Evolutionary conservation across 2,329 filamentous ascomycete genomes (phyloP).

Genomic region (Aureobasidium lini): DNA sequence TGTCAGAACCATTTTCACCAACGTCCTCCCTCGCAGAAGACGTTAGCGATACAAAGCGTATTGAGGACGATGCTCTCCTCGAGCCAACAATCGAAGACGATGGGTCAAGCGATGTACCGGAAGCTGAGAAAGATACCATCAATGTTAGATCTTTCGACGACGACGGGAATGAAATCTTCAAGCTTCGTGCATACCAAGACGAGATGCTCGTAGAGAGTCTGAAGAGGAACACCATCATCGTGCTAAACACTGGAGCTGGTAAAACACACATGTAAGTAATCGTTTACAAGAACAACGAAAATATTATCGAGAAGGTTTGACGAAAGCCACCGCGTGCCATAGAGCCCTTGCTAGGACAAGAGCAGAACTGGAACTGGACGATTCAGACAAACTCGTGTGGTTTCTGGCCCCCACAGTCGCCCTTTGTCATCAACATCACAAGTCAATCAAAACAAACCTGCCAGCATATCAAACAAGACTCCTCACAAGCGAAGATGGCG

Average conservation of each 20-base stretch:
- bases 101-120: neutral
- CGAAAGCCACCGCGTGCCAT: neutral
- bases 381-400: constrained; percentile 36
- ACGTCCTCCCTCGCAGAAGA: neutral
- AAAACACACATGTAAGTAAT: constrained; percentile 36
- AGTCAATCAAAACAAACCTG: constrained; percentile 28
- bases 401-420: constrained; percentile 40
- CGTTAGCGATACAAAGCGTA: neutral
- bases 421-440: constrained; percentile 39
- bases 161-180: constrained; percentile 2
- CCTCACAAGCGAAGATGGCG: constrained; percentile 59
- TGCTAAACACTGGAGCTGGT: constrained; percentile 43
- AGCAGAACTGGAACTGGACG: constrained; percentile 34
- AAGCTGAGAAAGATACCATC: neutral
- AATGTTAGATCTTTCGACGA: neutral
- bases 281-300: neutral
- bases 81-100: neutral
- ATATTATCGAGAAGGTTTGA: neutral
- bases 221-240: constrained; percentile 39
- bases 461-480: constrained; percentile 50
- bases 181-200: constrained; percentile 39
- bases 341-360: constrained; percentile 36
- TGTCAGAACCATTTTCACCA: neutral
- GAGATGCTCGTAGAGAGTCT: constrained; percentile 43
- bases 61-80: neutral